A percentile compares a stretch with the other conserved stretches of the same genome.
Evolutionary conservation across 768 basidiomycete species (phyloP).

Genomic region (Rhodotorula kratochvilovae): DNA sequence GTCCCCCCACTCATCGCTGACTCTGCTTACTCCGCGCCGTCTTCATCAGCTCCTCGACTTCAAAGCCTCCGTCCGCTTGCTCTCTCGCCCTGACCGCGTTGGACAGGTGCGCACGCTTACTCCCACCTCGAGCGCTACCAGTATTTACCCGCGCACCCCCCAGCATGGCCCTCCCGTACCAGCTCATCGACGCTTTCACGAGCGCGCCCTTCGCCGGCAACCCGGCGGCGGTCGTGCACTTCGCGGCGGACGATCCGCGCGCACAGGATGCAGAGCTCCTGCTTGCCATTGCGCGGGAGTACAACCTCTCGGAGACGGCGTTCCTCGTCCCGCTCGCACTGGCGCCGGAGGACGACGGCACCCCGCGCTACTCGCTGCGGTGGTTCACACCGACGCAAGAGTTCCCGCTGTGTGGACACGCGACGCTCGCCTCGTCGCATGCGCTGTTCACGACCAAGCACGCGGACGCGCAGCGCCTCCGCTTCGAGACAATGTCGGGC

Average conservation of each 20-base stretch:
- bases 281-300: constrained; percentile 35
- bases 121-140: too few species aligned
- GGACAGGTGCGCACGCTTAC: too few species aligned
- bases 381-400: constrained; percentile 44
- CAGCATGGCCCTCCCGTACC: constrained; percentile 15
- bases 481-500: constrained; percentile 41
- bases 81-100: background rate
- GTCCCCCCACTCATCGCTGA: too few species aligned
- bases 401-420: constrained; percentile 41
- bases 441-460: constrained; percentile 36
- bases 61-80: too few species aligned
- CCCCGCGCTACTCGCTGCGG: constrained; percentile 36
- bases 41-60: too few species aligned
- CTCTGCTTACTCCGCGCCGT: too few species aligned
- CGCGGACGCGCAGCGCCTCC: constrained; percentile 6
- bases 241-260: constrained; percentile 12
- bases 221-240: constrained; percentile 45
- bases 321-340: constrained; percentile 31
- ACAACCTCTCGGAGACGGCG: constrained; percentile 41
- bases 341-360: background rate
- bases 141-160: too few species aligned
- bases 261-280: background rate
- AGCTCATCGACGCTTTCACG: constrained; percentile 47
- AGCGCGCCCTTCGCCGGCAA: constrained; percentile 44
- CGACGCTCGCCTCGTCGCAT: constrained; percentile 45